phyloP scores from a whole-genome alignment of 441 rosid species.

The Brassica hybrid region DNA sequence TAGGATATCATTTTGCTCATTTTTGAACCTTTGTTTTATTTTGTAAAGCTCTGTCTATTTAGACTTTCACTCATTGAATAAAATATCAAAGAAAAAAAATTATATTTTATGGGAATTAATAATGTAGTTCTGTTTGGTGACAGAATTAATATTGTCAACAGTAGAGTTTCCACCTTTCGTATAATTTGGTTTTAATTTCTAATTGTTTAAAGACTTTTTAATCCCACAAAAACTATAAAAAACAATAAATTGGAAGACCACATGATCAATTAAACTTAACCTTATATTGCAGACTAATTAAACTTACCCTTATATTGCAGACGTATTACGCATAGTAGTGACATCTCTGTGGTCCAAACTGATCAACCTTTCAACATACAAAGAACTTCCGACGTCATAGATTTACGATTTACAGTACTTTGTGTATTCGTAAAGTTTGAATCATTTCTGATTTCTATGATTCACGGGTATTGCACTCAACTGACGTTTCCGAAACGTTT shows the following conservation, averaged over 20 bases:
- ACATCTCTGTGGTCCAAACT: not conserved
- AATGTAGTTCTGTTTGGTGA: not conserved
- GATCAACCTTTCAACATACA: not conserved
- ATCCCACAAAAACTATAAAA: not conserved
- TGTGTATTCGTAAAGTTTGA: no score
- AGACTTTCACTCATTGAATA: no score
- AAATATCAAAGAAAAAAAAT: no score
- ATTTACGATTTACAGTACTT: no score
- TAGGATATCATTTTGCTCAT: no score
- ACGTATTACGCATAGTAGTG: not conserved
- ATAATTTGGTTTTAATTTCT: not conserved
- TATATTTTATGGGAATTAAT: not conserved
- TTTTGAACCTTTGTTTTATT: no score
- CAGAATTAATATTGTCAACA: not conserved
- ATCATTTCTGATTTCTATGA: no score
- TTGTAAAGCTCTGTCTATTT: no score
- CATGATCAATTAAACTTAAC: not conserved
- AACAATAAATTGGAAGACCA: not conserved
- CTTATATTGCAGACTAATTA: no score
- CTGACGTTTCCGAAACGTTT: no score
- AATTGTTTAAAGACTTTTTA: not conserved
- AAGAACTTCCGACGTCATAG: no score
- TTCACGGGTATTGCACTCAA: no score
- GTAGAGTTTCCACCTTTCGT: not conserved
- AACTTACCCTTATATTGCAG: not conserved